Evolutionary conservation across 1,284 basidiomycete genomes (phyloP).

Genomic region (Cerioporus squamosus): DNA sequence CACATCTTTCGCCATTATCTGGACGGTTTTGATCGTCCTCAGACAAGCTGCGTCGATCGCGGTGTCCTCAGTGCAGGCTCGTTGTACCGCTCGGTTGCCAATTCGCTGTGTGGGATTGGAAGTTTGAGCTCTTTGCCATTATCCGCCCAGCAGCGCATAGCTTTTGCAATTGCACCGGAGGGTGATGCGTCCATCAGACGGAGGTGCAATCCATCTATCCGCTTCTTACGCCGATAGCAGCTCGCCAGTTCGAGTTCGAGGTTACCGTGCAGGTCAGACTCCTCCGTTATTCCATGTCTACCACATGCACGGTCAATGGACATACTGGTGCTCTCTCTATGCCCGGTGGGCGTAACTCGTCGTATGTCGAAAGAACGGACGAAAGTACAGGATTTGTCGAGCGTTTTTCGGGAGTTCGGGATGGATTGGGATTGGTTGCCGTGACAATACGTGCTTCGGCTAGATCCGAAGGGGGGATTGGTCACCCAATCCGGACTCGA

Average conservation of each 20-base stretch:
- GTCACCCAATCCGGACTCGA: slow-evolving; percentile 14
- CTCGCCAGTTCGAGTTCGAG: too few species aligned
- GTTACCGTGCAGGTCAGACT: too few species aligned
- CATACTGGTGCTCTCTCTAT: too few species aligned
- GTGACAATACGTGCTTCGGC: slow-evolving; percentile 26
- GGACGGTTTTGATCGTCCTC: background rate
- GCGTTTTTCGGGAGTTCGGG: background rate
- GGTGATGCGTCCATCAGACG: background rate
- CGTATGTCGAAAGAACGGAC: background rate
- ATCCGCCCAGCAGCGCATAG: background rate
- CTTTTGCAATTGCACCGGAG: background rate
- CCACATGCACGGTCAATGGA: background rate
- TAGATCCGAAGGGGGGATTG: slow-evolving; percentile 23
- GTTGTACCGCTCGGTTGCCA: too few species aligned
- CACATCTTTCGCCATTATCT: background rate
- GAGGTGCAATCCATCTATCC: background rate
- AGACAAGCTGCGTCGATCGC: background rate
- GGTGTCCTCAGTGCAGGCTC: background rate
- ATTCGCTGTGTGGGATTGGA: too few species aligned
- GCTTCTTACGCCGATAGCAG: too few species aligned
- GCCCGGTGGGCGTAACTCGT: too few species aligned
- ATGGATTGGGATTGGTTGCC: slow-evolving; percentile 16
- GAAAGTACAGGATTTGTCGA: too few species aligned
- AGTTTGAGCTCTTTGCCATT: too few species aligned
- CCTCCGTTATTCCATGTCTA: too few species aligned